Base-by-base conservation (phyloP, 441 rosid genomes). In the Jatropha multifida region DNA sequence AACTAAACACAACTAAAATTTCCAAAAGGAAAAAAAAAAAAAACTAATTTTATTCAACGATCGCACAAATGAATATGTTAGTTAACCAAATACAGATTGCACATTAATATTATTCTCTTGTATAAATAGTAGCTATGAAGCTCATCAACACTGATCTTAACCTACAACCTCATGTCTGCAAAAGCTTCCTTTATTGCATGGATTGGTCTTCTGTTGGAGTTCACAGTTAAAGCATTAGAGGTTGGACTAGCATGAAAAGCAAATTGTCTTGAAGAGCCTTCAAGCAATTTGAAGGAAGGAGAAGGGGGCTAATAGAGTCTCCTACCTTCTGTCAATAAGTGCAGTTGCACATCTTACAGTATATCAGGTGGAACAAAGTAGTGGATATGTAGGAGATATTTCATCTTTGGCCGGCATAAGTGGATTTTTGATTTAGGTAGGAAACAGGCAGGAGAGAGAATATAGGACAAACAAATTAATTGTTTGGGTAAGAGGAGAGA, bases 191-290 rank as follows among this genome's bases (percentile, higher is more conserved):
- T 91, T 87, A 94, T 84, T 0, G 98, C 98, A 67, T 89, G 98
- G 74, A 93, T 89, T 1, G 92, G 86, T 74, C 83, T 90, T 73
- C 82, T 82, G 38, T 69, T 74, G 49, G 87, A 81, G 78, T 83
- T 83, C 78, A 92, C 79, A 42, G 81, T 85, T 3, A 91, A 74
- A 49, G 76, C 78, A 65, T 77, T 85, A 12, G 84, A 84, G 0
- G 82, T 66, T 46, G 86, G 84, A 71, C 81, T 93, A 10, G 92
- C 85, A 76, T 92, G 96, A 77, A 95, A 95, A 0, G 98, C 94
- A 15, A 94, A 93, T 71, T 85, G 98, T 79, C 98, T 86, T 26
- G 91, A 71, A 20, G 94, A 82, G 2, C 95, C 87, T 80, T 90
- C 96, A 7, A 83, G 76, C 60, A 93, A 82, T 68, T 88, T 90